Evolutionary conservation across 805 yeast species (phyloP).

Genomic region (Monosporozyma servazzii): DNA sequence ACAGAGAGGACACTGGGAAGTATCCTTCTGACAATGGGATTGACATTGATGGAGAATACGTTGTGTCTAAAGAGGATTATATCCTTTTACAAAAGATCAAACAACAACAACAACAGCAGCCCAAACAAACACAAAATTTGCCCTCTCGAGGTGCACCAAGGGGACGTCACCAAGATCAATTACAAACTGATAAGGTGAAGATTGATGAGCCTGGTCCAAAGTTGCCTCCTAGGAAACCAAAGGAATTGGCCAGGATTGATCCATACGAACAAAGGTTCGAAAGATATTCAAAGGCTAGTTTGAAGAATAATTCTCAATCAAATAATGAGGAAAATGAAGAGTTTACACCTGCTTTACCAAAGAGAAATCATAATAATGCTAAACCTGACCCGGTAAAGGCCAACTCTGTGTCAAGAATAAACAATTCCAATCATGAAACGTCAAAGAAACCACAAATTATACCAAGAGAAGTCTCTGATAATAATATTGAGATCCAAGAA

Average conservation of each 20-base stretch:
- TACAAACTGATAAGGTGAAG: not conserved
- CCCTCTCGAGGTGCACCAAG: conserved; percentile 25
- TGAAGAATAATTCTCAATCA: not conserved
- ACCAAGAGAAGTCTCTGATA: not conserved
- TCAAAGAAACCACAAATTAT: not conserved
- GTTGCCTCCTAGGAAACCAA: conserved; percentile 1
- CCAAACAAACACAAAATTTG: not conserved
- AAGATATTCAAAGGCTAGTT: not conserved
- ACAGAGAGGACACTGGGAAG: not conserved
- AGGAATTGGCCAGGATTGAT: not conserved
- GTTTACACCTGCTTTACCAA: not conserved
- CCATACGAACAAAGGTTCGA: conserved; percentile 1
- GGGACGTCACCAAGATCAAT: not conserved
- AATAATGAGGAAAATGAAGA: not conserved
- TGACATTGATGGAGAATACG: conserved; percentile 7
- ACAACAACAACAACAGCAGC: conserved; percentile 1
- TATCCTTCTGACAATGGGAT: not conserved
- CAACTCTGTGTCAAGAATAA: no score
- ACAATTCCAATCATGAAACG: not conserved
- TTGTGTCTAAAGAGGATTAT: conserved; percentile 26
- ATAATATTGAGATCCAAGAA: not conserved
- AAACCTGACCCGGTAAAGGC: not conserved
- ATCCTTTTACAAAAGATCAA: conserved; percentile 16
- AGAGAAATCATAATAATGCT: not conserved
- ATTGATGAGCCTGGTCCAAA: not conserved